Conservation (phyloP, 148 eudicot genomes). For the Hydrangea macrophylla region DNA sequence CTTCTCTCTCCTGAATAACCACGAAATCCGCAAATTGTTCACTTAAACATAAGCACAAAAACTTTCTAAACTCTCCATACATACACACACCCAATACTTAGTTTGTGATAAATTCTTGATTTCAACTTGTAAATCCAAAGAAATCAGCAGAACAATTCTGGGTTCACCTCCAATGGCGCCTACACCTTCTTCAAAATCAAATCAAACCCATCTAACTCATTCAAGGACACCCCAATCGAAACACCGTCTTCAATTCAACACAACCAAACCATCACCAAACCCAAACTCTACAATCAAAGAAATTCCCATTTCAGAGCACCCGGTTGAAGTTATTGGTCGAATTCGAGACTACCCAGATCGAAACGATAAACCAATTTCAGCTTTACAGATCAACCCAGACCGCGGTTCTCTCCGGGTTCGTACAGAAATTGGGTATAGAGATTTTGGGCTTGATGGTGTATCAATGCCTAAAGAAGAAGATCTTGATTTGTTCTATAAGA, state of each 20-base stretch:
- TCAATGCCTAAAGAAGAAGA: conserved; percentile 77
- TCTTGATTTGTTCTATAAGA: conserved; percentile 74
- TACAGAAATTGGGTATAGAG: conserved; percentile 82
- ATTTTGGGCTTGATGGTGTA: conserved; percentile 81
- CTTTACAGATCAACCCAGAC: conserved; percentile 44
- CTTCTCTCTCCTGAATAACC: too few species aligned
- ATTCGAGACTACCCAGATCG: conserved; percentile 63
- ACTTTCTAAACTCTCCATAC: too few species aligned
- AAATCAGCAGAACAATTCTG: not conserved
- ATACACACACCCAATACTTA: not conserved
- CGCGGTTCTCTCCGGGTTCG: conserved; percentile 47
- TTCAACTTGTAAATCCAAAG: not conserved
- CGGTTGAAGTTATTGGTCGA: conserved; percentile 89
- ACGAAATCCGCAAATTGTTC: too few species aligned
- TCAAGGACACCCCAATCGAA: conserved; percentile 70
- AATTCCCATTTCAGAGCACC: conserved; percentile 60
- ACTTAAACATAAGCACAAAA: too few species aligned
- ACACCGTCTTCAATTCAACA: conserved; percentile 50
- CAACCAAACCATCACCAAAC: conserved; percentile 56
- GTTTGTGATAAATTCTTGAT: not conserved
- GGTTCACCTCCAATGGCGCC: conserved; percentile 25
- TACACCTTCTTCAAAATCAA: conserved; percentile 55
- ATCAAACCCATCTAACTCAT: conserved; percentile 37
- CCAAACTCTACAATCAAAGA: conserved; percentile 37
- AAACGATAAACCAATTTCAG: conserved; percentile 34